phyloP scores from a whole-genome alignment of 179 eudicot species.

The Beta corolliflora region DNA sequence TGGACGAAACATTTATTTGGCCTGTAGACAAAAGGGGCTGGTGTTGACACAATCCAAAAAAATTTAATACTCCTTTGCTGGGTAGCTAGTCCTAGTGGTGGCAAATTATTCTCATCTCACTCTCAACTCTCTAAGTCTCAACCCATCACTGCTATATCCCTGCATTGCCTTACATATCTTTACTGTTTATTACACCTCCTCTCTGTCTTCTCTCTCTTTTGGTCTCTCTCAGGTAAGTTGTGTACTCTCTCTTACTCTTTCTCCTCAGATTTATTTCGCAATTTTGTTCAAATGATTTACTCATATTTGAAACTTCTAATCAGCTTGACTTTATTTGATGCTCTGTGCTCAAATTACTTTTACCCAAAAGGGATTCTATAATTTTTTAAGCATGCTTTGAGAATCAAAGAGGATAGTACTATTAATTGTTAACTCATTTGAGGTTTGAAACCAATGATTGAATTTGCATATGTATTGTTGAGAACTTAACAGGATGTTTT shows the following conservation, averaged over 20 bases:
- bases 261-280: not conserved
- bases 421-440: not conserved
- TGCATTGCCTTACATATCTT: too few relatives aligned
- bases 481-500: not conserved
- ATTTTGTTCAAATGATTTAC: not conserved
- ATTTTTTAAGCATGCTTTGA: not conserved
- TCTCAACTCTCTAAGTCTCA: not conserved
- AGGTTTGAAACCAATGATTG: not conserved
- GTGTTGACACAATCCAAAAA: not conserved
- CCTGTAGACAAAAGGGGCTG: not conserved
- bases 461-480: not conserved
- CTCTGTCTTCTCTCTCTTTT: not conserved
- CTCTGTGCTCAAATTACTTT: not conserved
- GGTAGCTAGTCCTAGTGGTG: not conserved
- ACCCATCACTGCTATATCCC: not conserved
- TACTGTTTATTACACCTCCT: not conserved
- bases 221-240: constrained; percentile 11
- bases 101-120: constrained; percentile 3
- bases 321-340: not conserved
- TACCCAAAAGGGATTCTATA: not conserved
- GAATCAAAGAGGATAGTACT: not conserved
- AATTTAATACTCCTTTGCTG: not conserved
- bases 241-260: not conserved
- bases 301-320: not conserved
- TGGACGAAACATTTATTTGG: not conserved